Conservation (phyloP, 805 yeast species). For the Isabelozyma gotoi region DNA sequence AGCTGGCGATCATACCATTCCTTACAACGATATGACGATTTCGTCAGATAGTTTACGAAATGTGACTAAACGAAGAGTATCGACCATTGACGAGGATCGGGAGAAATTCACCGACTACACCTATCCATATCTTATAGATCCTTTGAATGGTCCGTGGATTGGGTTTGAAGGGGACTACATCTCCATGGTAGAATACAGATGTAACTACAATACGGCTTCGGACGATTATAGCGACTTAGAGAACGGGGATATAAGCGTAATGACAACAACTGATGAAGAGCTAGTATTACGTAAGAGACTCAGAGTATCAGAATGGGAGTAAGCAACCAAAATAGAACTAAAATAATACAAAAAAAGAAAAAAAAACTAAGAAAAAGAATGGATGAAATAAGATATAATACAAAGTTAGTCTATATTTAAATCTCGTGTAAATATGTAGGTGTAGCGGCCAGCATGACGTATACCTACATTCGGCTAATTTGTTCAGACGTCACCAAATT, state of each 20-base stretch:
- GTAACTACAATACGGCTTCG: slow-evolving; percentile 8
- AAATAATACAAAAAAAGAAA: background rate
- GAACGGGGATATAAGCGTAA: slow-evolving; percentile 15
- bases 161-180: slow-evolving; percentile 55
- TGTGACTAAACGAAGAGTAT: slow-evolving; percentile 32
- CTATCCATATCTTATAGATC: slow-evolving; percentile 47
- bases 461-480: background rate
- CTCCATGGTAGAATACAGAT: slow-evolving; percentile 34
- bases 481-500: background rate
- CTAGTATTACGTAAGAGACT: slow-evolving; percentile 23
- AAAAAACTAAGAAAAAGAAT: background rate
- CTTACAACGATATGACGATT: slow-evolving; percentile 2
- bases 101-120: slow-evolving; percentile 51
- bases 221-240: slow-evolving; percentile 14
- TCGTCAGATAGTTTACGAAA: background rate
- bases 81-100: slow-evolving; percentile 58
- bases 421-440: background rate
- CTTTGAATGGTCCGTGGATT: slow-evolving; percentile 55
- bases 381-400: background rate
- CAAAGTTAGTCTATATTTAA: background rate
- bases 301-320: slow-evolving; percentile 39
- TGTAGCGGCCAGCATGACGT: too few relatives aligned
- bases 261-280: slow-evolving; percentile 18
- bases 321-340: background rate
- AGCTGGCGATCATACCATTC: slow-evolving; percentile 13